Evolutionary conservation across 768 basidiomycete species (phyloP), one percentile per base, ranked within the genome.

Genomic region (Pisolithus orientalis): DNA sequence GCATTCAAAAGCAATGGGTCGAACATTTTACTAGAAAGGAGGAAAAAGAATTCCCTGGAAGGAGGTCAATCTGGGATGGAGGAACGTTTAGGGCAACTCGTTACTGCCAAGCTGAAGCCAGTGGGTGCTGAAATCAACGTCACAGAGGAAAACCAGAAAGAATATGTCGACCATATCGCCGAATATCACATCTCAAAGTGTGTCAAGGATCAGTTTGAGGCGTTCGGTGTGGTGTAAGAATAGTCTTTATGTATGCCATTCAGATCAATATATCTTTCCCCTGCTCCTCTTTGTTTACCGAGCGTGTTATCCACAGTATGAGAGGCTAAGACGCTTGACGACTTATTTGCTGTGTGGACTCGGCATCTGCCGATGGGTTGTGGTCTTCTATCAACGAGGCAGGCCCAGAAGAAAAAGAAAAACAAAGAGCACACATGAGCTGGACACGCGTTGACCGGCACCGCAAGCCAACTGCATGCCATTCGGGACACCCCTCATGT

Each of bases 1-100:
- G 71, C 98, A 98, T 73, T 99, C 96, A 72, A 99, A 99, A 77
- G 69, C 96, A 98, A 73, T 99, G 96, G 96, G 71, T 98, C 95
- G 79, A 99, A 98, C 96, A 99, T 98, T 72, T 98, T 96, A 69
- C 98, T 96, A 31, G 95, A 97, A 44, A 99, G 80, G 53, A 99
- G 75, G 88, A 98, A 99, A 80, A 99, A 99, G 79, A 98, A 99
- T 73, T 99, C 96, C 76, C 94, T 95, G 70, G 42, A 53, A 25
- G 24, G 55, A 40, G 31, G 40, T 63, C 52, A 65, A 49, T 44
- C 90, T 4, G 96, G 94, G 2, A 88, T 87, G 3, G 96, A 98
- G 67, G 96, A 99, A 65, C 89, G 95, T 44, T 98, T 99, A 60
- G 96, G 96, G 53, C 94, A 97, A 73, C 87, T 97, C 77, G 92